Percentiles rank a stretch among this genome's conserved stretches.
Conservation (phyloP, 2,329 filamentous ascomycete genomes). For the Botrytis squamosa region DNA sequence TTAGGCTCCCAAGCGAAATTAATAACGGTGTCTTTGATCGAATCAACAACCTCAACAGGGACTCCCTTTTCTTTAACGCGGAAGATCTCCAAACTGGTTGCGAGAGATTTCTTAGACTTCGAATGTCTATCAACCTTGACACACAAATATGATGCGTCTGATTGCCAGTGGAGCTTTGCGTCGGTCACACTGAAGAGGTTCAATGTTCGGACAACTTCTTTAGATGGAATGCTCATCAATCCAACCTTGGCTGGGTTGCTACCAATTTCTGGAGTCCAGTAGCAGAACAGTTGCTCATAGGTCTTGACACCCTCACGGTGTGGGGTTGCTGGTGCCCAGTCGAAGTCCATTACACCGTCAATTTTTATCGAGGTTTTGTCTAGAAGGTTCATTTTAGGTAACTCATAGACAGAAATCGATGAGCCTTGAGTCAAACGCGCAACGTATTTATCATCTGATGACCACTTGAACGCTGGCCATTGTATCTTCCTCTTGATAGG, state of each 20-base stretch:
- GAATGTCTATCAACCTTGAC: conserved; percentile 99
- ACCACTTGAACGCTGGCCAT: conserved; percentile 99
- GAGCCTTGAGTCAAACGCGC: conserved; percentile 85
- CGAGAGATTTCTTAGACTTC: conserved; percentile 97
- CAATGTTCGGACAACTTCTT: conserved; percentile 88
- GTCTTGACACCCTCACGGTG: conserved; percentile 81
- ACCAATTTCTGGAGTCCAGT: conserved; percentile 97
- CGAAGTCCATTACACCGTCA: conserved; percentile 94
- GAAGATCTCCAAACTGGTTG: conserved; percentile 98
- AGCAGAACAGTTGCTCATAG: conserved; percentile 95
- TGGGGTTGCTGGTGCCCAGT: conserved; percentile 87
- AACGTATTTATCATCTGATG: conserved; percentile 93
- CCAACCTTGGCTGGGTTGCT: conserved; percentile 97
- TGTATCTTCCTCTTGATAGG: conserved; percentile 86
- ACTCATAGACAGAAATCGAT: conserved; percentile 88
- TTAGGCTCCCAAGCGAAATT: conserved; percentile 99
- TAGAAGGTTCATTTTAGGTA: conserved; percentile 83
- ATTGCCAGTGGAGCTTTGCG: conserved; percentile 98
- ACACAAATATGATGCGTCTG: conserved; percentile 87
- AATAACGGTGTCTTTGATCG: conserved; percentile 96
- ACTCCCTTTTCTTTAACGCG: conserved; percentile 96
- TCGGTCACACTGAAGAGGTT: conserved; percentile 98
- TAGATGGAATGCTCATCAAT: conserved; percentile 92
- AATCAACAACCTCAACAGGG: conserved; percentile 95
- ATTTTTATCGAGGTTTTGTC: conserved; percentile 94